A percentile compares a stretch with the other conserved stretches of the same genome.
Evolutionary conservation across 176 grass and related monocot species (phyloP).

Genomic region (Raddia guianensis): DNA sequence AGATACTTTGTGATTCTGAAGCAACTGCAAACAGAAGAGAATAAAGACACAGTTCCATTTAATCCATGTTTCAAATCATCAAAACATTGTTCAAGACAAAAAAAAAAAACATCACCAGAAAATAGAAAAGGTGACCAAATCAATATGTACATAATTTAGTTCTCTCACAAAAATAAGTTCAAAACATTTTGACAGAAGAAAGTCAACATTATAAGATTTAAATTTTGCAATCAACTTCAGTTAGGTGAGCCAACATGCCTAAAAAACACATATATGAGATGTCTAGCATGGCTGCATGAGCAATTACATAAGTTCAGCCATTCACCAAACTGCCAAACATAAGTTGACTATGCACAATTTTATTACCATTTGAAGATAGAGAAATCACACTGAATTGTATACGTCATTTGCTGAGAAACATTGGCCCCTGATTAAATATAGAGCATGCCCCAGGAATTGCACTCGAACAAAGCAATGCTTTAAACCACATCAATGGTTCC

Average conservation of each 20-base stretch:
- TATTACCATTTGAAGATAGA: not conserved
- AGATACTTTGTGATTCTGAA: constrained; percentile 88
- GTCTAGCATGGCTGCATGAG: not conserved
- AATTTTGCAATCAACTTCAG: not conserved
- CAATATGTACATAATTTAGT: not conserved
- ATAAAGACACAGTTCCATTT: constrained; percentile 6
- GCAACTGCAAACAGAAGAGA: constrained; percentile 57
- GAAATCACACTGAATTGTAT: not conserved
- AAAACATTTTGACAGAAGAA: constrained; percentile 5
- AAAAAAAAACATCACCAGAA: not conserved
- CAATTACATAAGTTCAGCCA: not conserved
- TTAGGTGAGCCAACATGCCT: not conserved
- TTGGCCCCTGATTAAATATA: not conserved
- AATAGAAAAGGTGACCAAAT: constrained; percentile 28
- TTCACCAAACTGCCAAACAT: not conserved
- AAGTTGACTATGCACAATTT: not conserved
- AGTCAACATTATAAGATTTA: constrained; percentile 20
- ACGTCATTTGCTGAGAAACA: constrained; percentile 2
- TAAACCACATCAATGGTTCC: not conserved
- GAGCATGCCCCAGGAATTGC: not conserved
- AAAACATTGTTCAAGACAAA: not conserved
- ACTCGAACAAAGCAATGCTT: not conserved
- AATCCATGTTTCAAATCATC: not conserved
- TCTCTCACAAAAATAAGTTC: constrained; percentile 2
- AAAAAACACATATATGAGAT: not conserved